Conservation (phyloP, 305 asterid species). For the Stenogyne calaminthoides region DNA sequence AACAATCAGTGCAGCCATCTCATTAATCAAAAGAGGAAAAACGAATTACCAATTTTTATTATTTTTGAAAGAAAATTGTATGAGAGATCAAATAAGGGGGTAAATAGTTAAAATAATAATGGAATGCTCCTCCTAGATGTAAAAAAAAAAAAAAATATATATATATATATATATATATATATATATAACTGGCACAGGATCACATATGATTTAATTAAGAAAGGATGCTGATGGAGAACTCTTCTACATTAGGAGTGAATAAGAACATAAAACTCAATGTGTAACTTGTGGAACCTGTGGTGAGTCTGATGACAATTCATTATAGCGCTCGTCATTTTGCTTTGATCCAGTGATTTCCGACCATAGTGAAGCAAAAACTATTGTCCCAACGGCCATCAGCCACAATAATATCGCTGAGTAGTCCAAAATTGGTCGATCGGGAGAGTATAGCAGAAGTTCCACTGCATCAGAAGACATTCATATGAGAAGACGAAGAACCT, state of each 20-base stretch:
- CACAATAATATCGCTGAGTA: slow-evolving; percentile 80
- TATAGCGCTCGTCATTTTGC: slow-evolving; percentile 55
- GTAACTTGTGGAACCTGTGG: slow-evolving; percentile 45
- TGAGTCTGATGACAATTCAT: slow-evolving; percentile 46
- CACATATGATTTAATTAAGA: slow-evolving; percentile 17
- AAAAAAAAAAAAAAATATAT: no score
- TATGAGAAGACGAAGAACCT: slow-evolving; percentile 26
- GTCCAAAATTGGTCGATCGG: slow-evolving; percentile 82
- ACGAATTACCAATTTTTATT: slow-evolving; percentile 15
- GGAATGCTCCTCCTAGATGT: slow-evolving; percentile 9
- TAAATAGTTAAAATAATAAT: not conserved
- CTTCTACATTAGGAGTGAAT: slow-evolving; percentile 16
- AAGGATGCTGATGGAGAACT: slow-evolving; percentile 7
- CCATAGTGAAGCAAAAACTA: slow-evolving; percentile 85
- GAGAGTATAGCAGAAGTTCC: slow-evolving; percentile 88
- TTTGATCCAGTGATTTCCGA: slow-evolving; percentile 68
- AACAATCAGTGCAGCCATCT: slow-evolving; percentile 24
- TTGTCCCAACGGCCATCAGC: slow-evolving; percentile 97
- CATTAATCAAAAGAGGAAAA: slow-evolving; percentile 23
- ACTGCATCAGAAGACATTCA: slow-evolving; percentile 49
- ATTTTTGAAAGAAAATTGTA: slow-evolving; percentile 10
- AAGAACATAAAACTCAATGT: slow-evolving; percentile 29
- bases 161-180: no score
- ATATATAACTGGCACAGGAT: slow-evolving; percentile 24
- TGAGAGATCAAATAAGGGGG: not conserved